Evolutionary conservation across 1,139 yeast genomes (phyloP), one percentile per base, ranked within the genome.

Genomic region (Suhomyces choctaworum): DNA sequence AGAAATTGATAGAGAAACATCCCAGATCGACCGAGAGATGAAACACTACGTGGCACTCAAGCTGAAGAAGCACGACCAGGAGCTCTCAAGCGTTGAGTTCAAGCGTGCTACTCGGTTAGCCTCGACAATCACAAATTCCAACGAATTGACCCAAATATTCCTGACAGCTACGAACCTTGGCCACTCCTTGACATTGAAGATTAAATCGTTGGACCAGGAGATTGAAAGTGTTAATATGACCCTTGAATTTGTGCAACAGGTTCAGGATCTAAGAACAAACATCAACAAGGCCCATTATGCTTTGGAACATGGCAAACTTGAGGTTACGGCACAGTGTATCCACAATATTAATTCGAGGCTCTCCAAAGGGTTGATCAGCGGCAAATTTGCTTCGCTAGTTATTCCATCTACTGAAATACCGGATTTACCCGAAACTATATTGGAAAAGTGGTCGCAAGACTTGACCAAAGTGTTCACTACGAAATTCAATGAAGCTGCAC

Each of bases 351-450:
- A 80, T 7, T 63, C 76, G 15, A 51, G 65, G 17, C 60, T 86
- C 21, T 87, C 95, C 0, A 42, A 47, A 4, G 69, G 66, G 2
- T 55, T 85, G 15, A 66, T 73, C 8, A 47, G 59, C 9, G 90
- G 96, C n/a, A 67, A 74, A 38, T 89, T 82, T 58, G 92, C 96
- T 2, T 75, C 81, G 32, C 79, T 74, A 30, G 87, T 86, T 51
- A 92, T 92, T n/a, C 98, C 99, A 0, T 80, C 95, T 0, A 71
- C 86, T 7, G 95, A 87, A 36, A 73, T 89, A n/a, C 96, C 97
- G 0, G 95, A 87, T 37, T 65, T 75, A 34, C 97, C 98, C 0
- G 57, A 61, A 10, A 72, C 64, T 1, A 65, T 85, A 0, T 53
- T 92, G 1, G 55, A 62, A 1, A 67, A 66, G 12, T 87, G 95